These are phyloP conservation scores for Reutealis trisperma DNA, from an alignment of 345 rosid genomes.

Conservation along the genomic window DNA sequence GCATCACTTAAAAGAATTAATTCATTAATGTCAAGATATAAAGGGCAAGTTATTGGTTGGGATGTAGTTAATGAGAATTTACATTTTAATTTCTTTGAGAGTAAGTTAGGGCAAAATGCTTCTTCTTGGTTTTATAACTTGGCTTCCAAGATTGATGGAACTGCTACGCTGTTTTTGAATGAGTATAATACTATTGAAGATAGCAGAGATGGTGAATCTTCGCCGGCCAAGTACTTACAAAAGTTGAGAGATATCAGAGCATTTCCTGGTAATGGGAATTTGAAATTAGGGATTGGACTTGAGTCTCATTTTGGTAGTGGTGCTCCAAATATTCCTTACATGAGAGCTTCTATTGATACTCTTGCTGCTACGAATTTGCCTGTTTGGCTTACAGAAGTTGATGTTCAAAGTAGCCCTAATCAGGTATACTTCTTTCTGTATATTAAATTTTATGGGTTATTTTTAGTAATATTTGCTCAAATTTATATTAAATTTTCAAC, in stretches of 20 bases:
- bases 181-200: conserved; percentile 72
- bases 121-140: conserved; percentile 28
- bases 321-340: conserved; percentile 57
- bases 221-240: conserved; percentile 47
- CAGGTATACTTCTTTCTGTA: conserved; percentile 32
- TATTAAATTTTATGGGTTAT: too few relatives aligned
- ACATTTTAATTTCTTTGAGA: conserved; percentile 59
- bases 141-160: conserved; percentile 40
- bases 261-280: too few relatives aligned
- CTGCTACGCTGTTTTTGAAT: conserved; percentile 55
- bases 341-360: conserved; percentile 67
- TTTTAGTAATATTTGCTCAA: too few relatives aligned
- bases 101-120: conserved; percentile 47
- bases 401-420: conserved; percentile 39
- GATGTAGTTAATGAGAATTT: conserved; percentile 77
- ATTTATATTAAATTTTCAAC: too few relatives aligned
- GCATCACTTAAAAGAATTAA: conserved; percentile 41
- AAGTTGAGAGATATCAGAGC: conserved; percentile 45
- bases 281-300: conserved; percentile 61
- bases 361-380: conserved; percentile 51
- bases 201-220: conserved; percentile 27
- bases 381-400: conserved; percentile 85
- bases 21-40: conserved; percentile 59
- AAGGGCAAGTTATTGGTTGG: conserved; percentile 59
- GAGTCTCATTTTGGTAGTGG: conserved; percentile 54